A percentile compares a stretch with the other conserved stretches of the same genome.
Evolutionary conservation across 305 asterid species (phyloP).

Genomic region (Withania somnifera): DNA sequence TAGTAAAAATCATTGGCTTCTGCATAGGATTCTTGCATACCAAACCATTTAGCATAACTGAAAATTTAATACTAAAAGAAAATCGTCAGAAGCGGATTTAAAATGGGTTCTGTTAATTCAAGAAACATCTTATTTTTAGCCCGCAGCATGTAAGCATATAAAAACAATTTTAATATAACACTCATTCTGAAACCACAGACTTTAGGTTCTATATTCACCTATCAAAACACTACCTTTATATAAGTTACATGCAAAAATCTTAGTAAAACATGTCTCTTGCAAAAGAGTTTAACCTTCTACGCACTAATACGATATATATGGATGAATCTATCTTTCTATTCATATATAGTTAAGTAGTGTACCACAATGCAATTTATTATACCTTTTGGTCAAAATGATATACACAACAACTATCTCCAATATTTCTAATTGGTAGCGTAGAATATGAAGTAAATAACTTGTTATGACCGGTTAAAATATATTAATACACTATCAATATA

Average conservation of each 20-base stretch:
- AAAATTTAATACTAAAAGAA: not conserved
- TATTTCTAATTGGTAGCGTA: not conserved
- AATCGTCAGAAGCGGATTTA: not conserved
- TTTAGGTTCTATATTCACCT: not conserved
- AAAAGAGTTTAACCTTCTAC: not conserved
- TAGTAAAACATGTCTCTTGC: no score
- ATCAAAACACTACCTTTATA: not conserved
- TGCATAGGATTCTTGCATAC: conserved; percentile 6
- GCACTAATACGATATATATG: not conserved
- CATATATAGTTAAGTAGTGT: not conserved
- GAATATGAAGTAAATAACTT: not conserved
- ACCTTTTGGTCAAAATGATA: not conserved
- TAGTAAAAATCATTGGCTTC: conserved; percentile 8
- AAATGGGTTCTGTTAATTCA: not conserved
- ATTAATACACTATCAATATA: not conserved
- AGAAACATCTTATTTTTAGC: not conserved
- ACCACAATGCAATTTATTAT: not conserved
- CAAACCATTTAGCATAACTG: not conserved
- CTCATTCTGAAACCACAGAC: no score
- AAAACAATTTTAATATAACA: not conserved
- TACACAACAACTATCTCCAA: not conserved
- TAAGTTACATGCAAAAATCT: not conserved
- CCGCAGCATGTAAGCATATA: not conserved
- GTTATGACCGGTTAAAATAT: not conserved
- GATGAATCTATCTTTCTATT: not conserved